Evolutionary conservation across 2,329 filamentous ascomycete genomes (phyloP).

Genomic region (Monascus ruber): DNA sequence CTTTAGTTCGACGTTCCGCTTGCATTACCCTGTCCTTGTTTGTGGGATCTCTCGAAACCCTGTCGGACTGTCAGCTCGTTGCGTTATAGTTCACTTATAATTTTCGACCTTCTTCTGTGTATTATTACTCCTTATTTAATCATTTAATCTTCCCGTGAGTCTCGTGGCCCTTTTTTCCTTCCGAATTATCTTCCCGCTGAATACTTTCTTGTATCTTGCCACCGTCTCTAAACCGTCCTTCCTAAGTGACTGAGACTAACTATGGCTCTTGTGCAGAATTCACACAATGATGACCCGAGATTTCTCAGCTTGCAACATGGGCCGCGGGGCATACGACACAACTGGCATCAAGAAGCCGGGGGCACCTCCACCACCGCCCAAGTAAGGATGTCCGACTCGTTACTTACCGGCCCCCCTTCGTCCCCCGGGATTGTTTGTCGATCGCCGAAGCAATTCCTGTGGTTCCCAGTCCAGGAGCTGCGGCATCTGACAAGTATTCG

Average conservation of each 20-base stretch:
- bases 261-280: slow-evolving; percentile 21
- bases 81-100: too few species aligned
- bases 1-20: slow-evolving; percentile 18
- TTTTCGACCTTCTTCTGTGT: too few species aligned
- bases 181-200: too few species aligned
- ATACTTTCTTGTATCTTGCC: too few species aligned
- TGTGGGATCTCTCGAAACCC: slow-evolving; percentile 9
- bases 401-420: neutral
- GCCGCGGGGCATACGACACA: slow-evolving; percentile 41
- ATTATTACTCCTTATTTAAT: too few species aligned
- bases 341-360: slow-evolving; percentile 40
- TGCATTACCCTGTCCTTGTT: slow-evolving; percentile 14
- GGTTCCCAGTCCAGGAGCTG: too few species aligned
- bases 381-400: slow-evolving; percentile 7
- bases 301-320: slow-evolving; percentile 36
- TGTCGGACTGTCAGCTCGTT: too few species aligned
- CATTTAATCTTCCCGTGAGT: too few species aligned
- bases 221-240: neutral
- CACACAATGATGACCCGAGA: slow-evolving; percentile 30
- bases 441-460: too few species aligned
- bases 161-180: too few species aligned
- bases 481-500: too few species aligned
- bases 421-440: neutral
- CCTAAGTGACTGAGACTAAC: slow-evolving; percentile 10
- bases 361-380: slow-evolving; percentile 34